Evolutionary conservation across 768 basidiomycete species (phyloP), one percentile per base, ranked within the genome.

Genomic region (Lentinus brumalis): DNA sequence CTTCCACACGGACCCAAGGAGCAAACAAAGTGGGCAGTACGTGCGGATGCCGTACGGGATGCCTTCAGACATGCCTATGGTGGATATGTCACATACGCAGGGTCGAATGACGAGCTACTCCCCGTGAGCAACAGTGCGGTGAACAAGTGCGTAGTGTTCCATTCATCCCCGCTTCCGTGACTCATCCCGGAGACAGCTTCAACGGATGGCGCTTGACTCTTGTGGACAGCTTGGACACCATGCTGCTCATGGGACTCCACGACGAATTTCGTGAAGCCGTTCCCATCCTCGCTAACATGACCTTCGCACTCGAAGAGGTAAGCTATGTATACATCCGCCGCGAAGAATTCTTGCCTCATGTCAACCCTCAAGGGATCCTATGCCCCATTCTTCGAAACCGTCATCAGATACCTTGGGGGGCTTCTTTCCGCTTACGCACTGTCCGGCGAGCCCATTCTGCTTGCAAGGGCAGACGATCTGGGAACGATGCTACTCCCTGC

Each of bases 361-460:
- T 44, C n/a, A 26, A 30, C 11, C 10, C 49, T 30, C 47, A 30
- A 73, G 73, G 56, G 59, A 64, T 67, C 76, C 67, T 75, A 72
- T 63, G 76, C 71, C 0, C 86, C 87, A 1, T 89, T 86, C 71
- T 91, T 92, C 60, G 90, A 95, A 76, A 95, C 92, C 1, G 85
- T 89, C 31, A 97, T 96, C 60, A 85, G 94, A 39, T 89, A 95
- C 68, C 84, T 97, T 1, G 95, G 94, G 5, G 95, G 95, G 8
- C 78, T 96, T 1, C 79, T 96, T 4, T 90, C 90, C 2, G 92
- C 91, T 0, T 89, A 94, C 67, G 87, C 94, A 5, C 77, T 97
- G 1, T 86, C 90, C 0, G 76, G 78, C 15, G 83, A 94, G 56
- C 67, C 75, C 1, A 68, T 89, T 2, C 80, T 91, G 55, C 81